Conservation (phyloP, 108 stramenopile genomes). For the Discostella pseudostelligera region DNA sequence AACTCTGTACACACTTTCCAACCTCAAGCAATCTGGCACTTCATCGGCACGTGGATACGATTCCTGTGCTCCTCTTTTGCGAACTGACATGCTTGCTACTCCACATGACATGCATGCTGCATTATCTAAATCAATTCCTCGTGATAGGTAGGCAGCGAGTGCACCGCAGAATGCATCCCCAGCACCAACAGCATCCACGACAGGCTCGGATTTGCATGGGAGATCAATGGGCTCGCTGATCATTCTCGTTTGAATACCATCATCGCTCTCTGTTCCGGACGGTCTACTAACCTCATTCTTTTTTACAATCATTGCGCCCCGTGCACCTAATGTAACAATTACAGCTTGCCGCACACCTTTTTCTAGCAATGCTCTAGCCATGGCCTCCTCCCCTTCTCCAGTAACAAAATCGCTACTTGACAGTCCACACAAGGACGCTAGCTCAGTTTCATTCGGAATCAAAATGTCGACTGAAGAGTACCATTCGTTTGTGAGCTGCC, state of each 20-base stretch:
- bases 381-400: conserved; percentile 52
- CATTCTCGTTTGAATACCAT: conserved; percentile 16
- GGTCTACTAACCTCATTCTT: conserved; percentile 22
- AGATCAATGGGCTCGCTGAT: conserved; percentile 62
- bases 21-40: conserved; percentile 60
- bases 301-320: conserved; percentile 76
- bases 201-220: conserved; percentile 62
- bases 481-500: conserved; percentile 53
- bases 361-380: conserved; percentile 58
- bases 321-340: conserved; percentile 78
- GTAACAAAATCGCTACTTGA: conserved; percentile 17
- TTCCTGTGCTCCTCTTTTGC: conserved; percentile 76
- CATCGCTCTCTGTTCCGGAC: neutral
- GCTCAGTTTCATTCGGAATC: conserved; percentile 82
- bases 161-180: conserved; percentile 88
- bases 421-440: conserved; percentile 46
- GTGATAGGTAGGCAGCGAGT: conserved; percentile 64
- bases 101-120: conserved; percentile 77
- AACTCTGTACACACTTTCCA: conserved; percentile 12
- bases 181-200: conserved; percentile 83
- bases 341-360: conserved; percentile 67
- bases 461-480: conserved; percentile 70
- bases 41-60: conserved; percentile 67
- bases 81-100: conserved; percentile 81
- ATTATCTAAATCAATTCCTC: conserved; percentile 51